These are phyloP conservation scores for Margaritispora aquatica DNA, from an alignment of 495 filamentous ascomycete genomes.

Conservation along the genomic window DNA sequence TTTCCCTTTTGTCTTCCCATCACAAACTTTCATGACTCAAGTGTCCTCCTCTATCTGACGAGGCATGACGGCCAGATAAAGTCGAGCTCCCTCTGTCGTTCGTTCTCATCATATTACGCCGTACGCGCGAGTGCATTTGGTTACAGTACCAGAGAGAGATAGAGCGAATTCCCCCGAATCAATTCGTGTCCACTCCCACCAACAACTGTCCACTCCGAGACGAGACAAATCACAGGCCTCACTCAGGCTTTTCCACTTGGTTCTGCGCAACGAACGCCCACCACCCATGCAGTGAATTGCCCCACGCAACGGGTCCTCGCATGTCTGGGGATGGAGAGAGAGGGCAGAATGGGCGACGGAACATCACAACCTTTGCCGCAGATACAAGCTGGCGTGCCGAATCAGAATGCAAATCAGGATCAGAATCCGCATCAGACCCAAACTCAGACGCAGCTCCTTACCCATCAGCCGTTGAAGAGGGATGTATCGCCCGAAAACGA, in stretches of 20 bases:
- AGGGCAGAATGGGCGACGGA: slow-evolving; percentile 12
- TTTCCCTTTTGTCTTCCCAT: not conserved
- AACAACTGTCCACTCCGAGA: no score
- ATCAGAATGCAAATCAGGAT: not conserved
- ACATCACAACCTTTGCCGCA: not conserved
- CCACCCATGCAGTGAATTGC: slow-evolving; percentile 11
- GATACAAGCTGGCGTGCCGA: not conserved
- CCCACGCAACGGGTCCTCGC: slow-evolving; percentile 10
- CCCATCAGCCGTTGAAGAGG: slow-evolving; percentile 3
- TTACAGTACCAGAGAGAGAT: no score
- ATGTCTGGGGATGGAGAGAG: not conserved
- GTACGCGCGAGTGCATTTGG: no score
- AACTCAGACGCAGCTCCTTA: not conserved
- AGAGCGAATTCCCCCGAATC: no score
- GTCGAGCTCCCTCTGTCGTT: no score
- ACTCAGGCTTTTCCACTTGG: not conserved
- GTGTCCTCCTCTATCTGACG: not conserved
- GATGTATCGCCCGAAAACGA: slow-evolving; percentile 9
- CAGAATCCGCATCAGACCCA: not conserved
- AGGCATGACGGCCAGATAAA: slow-evolving; percentile 10
- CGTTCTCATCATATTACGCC: no score
- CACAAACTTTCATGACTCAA: slow-evolving; percentile 14
- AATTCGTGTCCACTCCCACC: not conserved
- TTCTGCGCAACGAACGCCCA: not conserved
- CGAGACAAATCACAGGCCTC: no score